Evolutionary conservation across 1,284 basidiomycete species (phyloP), one percentile per base, ranked within the genome.

Genomic region (Golubevia sp.): DNA sequence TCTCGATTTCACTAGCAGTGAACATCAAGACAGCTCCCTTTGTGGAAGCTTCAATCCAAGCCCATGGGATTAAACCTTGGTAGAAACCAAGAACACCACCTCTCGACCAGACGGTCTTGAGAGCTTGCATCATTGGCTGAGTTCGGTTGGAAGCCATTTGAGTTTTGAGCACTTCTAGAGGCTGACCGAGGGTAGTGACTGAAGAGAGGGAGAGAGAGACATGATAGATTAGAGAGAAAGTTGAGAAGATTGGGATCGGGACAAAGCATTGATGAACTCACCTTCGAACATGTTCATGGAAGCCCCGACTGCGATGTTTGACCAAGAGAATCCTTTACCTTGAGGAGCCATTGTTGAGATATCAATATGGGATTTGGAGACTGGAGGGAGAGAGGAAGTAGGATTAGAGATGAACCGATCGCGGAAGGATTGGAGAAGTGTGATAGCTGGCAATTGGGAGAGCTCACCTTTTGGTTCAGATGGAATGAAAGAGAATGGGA

Each of bases 51-150:
- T 99, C 97, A 79, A 99, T 97, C 97, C 97, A 99, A 26, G 97
- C 97, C 96, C 96, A 99, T 77, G 96, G 97, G 84, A 99, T 99
- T 63, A 99, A 89, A 74, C 97, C 97, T 86, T 99, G 97, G 86
- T 94, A 99, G 87, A 97, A 95, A 53, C 97, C 97, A 49, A 87
- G 84, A 61, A 92, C 85, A 70, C 96, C 94, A 72, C 97, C 97
- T 71, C 97, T 91, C 74, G 90, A 89, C 91, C 93, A 96, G 64
- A 99, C 93, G 3, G 91, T 90, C 73, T 87, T 87, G 76, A 93
- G 87, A 7, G 97, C 96, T 82, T 94, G 89, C 64, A 87, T 75
- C 94, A 99, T 97, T 13, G 91, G 88, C 84, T 99, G 93, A 13
- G 88, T 89, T 66, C 80, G 80, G 71, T 83, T 83, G 3, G 80